Percentiles rank a stretch among this genome's conserved stretches.
These are phyloP conservation scores for Durotheca rogersii DNA, from an alignment of 495 filamentous ascomycete genomes.

Conservation along the genomic window DNA sequence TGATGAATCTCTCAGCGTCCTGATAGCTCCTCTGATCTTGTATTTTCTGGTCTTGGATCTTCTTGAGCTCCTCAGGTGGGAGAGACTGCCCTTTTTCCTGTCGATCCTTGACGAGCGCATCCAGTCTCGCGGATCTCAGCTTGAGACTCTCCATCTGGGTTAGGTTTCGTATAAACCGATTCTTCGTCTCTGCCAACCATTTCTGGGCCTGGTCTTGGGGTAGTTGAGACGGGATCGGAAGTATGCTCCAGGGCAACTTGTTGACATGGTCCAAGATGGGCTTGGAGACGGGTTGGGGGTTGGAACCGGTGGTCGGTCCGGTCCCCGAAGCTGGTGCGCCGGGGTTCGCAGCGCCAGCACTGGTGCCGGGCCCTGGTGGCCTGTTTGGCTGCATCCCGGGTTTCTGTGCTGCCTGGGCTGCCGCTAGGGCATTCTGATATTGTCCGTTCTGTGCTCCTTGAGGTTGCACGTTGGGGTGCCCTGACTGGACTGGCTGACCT, in stretches of 20 bases:
- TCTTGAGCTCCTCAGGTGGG: conserved; percentile 38
- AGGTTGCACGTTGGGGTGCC: conserved; percentile 10
- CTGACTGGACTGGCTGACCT: conserved; percentile 9
- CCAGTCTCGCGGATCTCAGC: conserved; percentile 22
- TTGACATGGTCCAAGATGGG: conserved; percentile 40
- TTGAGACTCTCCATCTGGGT: conserved; percentile 40
- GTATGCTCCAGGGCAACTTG: conserved; percentile 37
- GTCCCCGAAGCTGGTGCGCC: conserved; percentile 4
- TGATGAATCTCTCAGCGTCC: conserved; percentile 38
- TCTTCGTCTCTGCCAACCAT: conserved; percentile 36
- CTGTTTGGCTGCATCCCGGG: conserved; percentile 28
- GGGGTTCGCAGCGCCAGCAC: conserved; percentile 18
- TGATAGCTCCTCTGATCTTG: conserved; percentile 35
- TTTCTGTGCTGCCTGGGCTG: conserved; percentile 12
- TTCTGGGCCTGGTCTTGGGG: conserved; percentile 32
- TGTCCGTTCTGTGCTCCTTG: conserved; percentile 23
- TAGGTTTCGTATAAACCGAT: conserved; percentile 37
- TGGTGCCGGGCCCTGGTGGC: conserved; percentile 18
- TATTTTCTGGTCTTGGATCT: conserved; percentile 33
- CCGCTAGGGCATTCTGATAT: conserved; percentile 12
- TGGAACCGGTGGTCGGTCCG: conserved; percentile 9
- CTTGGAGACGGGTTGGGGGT: conserved; percentile 20
- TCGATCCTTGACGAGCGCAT: conserved; percentile 37
- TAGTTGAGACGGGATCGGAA: conserved; percentile 19
- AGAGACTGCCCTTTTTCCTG: conserved; percentile 33